Conservation (phyloP, 352 stramenopile species). For the Globisporangium cederbergense region DNA sequence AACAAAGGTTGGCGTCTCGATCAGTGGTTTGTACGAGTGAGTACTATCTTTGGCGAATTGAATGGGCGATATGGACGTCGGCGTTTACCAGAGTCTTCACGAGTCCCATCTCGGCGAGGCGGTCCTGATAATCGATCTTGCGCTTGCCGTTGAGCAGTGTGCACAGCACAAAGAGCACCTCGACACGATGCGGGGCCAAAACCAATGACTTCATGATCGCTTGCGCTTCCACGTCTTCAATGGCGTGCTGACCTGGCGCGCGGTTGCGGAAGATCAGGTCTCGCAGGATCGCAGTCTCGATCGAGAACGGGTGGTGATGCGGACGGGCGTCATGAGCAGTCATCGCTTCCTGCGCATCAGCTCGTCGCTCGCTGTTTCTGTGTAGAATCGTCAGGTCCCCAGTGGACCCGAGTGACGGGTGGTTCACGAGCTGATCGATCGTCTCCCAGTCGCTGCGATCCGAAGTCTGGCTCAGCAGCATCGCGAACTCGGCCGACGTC, state of each 20-base stretch:
- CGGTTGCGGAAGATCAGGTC: conserved; percentile 73
- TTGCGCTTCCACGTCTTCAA: conserved; percentile 69
- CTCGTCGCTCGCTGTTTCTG: conserved; percentile 19
- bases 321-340: conserved; percentile 19
- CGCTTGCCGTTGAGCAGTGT: conserved; percentile 93
- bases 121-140: conserved; percentile 91
- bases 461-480: conserved; percentile 69
- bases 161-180: conserved; percentile 96
- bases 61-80: no score
- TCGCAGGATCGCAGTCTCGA: conserved; percentile 66
- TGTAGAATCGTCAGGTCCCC: conserved; percentile 59
- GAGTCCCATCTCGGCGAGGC: conserved; percentile 85
- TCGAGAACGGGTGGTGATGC: conserved; percentile 43
- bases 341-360: conserved; percentile 3
- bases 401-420: conserved; percentile 37
- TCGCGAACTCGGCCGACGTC: conserved; percentile 79
- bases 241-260: conserved; percentile 40
- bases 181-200: conserved; percentile 91
- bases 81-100: conserved; percentile 68
- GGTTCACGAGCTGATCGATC: conserved; percentile 58
- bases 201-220: conserved; percentile 92
- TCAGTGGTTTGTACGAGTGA: no score
- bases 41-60: no score
- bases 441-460: conserved; percentile 75
- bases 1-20: no score